These are phyloP conservation scores for Coleophoma crateriformis DNA, from an alignment of 2,329 filamentous ascomycete species.

Conservation along the genomic window DNA sequence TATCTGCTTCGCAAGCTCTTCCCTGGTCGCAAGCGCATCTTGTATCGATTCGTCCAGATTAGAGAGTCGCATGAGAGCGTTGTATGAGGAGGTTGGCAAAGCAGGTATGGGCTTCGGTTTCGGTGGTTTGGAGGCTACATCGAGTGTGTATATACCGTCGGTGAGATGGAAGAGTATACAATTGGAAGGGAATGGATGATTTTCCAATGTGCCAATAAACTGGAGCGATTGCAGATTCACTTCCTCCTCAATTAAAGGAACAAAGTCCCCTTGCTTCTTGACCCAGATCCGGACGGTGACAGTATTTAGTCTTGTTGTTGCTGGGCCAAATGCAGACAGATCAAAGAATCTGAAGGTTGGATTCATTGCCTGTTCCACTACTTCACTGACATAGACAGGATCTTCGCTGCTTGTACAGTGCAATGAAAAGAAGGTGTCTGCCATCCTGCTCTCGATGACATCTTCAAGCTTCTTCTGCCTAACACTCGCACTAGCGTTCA, in stretches of 20 bases:
- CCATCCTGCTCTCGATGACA: conserved; percentile 65
- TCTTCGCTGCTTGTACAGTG: conserved; percentile 62
- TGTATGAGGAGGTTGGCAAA: conserved; percentile 72
- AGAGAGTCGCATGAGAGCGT: conserved; percentile 78
- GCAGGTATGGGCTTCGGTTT: conserved; percentile 44
- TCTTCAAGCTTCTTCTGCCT: conserved; percentile 73
- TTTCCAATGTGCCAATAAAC: conserved; percentile 68
- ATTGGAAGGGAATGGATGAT: conserved; percentile 72
- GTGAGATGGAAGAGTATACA: conserved; percentile 79
- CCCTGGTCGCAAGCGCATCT: conserved; percentile 75
- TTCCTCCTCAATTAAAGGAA: conserved; percentile 65
- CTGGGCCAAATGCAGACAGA: conserved; percentile 55
- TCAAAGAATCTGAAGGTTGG: conserved; percentile 87
- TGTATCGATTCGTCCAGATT: conserved; percentile 89
- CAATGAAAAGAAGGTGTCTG: conserved; percentile 85
- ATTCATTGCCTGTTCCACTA: conserved; percentile 76
- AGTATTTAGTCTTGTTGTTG: conserved; percentile 58
- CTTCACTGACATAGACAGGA: conserved; percentile 87
- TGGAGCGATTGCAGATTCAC: conserved; percentile 69
- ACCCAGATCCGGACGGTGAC: conserved; percentile 73
- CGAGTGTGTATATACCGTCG: conserved; percentile 81
- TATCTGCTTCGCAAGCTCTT: conserved; percentile 73
- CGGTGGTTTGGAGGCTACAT: conserved; percentile 45
- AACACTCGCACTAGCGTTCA: conserved; percentile 47
- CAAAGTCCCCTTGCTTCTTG: conserved; percentile 43